A percentile compares a stretch with the other conserved stretches of the same genome.
Conservation (phyloP, 148 eudicot species). For the Camellia lanceoleosa region DNA sequence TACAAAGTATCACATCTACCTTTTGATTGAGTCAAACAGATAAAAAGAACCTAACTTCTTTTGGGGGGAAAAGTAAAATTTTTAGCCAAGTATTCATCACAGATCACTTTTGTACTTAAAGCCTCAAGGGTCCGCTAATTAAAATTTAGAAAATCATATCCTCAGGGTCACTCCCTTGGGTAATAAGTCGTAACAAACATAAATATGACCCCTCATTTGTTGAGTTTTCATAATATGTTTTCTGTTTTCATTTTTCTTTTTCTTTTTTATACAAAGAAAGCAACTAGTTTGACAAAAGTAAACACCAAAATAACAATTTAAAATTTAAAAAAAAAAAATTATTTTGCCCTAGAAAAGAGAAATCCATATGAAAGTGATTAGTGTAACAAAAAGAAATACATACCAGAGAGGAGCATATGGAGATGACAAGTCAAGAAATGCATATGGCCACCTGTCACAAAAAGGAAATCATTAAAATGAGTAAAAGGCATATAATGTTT, state of each 20-base stretch:
- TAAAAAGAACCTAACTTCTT: not conserved
- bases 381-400: not conserved
- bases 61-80: not conserved
- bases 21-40: not conserved
- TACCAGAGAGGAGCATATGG: slow-evolving; percentile 83
- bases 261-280: too few species aligned
- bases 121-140: not conserved
- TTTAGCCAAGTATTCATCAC: not conserved
- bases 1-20: not conserved
- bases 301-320: too few species aligned
- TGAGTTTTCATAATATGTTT: too few species aligned
- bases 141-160: not conserved
- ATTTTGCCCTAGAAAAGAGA: too few species aligned
- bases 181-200: too few species aligned
- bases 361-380: too few species aligned
- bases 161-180: not conserved
- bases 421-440: slow-evolving; percentile 76
- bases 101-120: not conserved
- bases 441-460: slow-evolving; percentile 82
- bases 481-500: not conserved
- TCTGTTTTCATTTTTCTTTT: too few species aligned
- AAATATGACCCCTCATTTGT: too few species aligned
- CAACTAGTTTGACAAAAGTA: too few species aligned
- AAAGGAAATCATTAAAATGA: not conserved
- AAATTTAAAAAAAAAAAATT: too few species aligned